These are phyloP conservation scores for Ophiostoma sp. DNA, from an alignment of 2,329 filamentous ascomycete genomes.

Conservation along the genomic window DNA sequence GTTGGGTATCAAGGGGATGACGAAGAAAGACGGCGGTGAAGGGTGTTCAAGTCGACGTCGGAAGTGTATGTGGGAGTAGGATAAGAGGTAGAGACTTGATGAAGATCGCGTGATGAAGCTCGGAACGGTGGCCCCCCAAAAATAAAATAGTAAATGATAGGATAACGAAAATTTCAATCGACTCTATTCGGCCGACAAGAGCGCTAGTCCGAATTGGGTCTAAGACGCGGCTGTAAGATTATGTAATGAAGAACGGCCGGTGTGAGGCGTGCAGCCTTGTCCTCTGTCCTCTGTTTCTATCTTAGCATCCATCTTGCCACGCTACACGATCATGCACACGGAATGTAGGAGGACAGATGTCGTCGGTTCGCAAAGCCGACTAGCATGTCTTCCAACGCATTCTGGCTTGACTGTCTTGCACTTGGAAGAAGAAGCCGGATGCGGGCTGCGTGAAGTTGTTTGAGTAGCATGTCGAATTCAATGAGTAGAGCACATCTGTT, in stretches of 20 bases:
- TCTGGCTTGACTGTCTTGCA: too few relatives aligned
- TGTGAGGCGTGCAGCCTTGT: not conserved
- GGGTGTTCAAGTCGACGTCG: not conserved
- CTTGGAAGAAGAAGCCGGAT: too few relatives aligned
- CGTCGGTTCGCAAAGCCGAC: too few relatives aligned
- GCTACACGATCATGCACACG: too few relatives aligned
- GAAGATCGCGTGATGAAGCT: slow-evolving; percentile 4
- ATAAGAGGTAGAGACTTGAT: not conserved
- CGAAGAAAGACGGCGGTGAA: not conserved
- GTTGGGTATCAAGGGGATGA: not conserved
- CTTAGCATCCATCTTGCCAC: too few relatives aligned
- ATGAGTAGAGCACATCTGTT: too few relatives aligned
- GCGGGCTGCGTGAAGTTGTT: too few relatives aligned
- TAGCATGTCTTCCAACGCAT: too few relatives aligned
- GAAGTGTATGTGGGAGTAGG: not conserved
- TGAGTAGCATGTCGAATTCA: too few relatives aligned
- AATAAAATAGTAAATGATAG: not conserved
- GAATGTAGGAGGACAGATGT: too few relatives aligned
- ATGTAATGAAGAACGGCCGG: not conserved
- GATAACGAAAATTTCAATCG: slow-evolving; percentile 11
- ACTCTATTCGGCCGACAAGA: not conserved
- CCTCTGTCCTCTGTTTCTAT: too few relatives aligned
- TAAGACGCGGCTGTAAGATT: slow-evolving; percentile 1
- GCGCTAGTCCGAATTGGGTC: not conserved
- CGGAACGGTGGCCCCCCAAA: not conserved